Evolutionary conservation across 75 land plant species (phyloP).

Genomic region (Adiantum capillusveneris): DNA sequence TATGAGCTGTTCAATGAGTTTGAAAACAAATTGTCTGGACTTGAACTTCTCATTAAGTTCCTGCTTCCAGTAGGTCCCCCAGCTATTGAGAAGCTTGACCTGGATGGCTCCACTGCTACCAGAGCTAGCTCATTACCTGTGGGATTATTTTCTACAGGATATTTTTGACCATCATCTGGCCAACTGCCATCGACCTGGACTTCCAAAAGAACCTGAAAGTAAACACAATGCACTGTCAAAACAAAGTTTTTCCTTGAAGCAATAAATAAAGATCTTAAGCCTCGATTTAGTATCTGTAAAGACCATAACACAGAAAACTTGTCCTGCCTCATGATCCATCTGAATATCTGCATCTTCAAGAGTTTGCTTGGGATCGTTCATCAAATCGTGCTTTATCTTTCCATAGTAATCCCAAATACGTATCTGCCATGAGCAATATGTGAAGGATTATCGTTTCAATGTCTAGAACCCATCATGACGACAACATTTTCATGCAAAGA

Average conservation of each 20-base stretch:
- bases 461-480: no score
- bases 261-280: no score
- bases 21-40: conserved; percentile 12
- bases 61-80: conserved; percentile 47
- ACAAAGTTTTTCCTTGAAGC: no score
- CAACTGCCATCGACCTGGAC: conserved; percentile 22
- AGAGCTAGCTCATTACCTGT: conserved; percentile 52
- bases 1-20: conserved; percentile 13
- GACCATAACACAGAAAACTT: no score
- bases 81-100: conserved; percentile 47
- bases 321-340: conserved; percentile 71
- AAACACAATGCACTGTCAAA: conserved; percentile 1
- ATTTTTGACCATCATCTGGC: conserved; percentile 10
- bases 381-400: conserved; percentile 60
- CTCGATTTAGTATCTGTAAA: no score
- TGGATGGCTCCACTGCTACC: conserved; percentile 46
- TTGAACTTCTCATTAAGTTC: conserved; percentile 24
- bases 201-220: conserved; percentile 65
- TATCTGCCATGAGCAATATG: conserved; percentile 37
- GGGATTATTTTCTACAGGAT: conserved; percentile 32
- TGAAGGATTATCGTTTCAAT: no score
- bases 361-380: conserved; percentile 73
- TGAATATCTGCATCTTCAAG: conserved; percentile 76
- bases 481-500: no score
- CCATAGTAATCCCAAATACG: conserved; percentile 77